Conservation (phyloP, 164 flowering plant genomes). For the Kingdonia uniflora region DNA sequence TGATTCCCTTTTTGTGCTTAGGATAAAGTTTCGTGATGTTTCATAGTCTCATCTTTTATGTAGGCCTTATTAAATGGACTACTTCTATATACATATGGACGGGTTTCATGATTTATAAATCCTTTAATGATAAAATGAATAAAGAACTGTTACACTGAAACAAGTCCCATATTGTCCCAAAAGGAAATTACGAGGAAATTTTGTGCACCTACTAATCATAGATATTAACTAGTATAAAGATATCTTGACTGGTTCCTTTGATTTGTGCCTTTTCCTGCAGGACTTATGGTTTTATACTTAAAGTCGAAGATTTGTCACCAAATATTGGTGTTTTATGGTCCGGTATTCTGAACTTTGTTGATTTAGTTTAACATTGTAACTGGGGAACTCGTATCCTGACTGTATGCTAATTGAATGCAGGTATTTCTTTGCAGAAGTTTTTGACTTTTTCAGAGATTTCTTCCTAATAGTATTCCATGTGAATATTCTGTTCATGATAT, state of each 20-base stretch:
- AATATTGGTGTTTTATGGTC: slow-evolving; percentile 93
- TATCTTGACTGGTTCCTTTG: slow-evolving; percentile 1
- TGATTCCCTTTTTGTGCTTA: too few species aligned
- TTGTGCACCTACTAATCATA: too few species aligned
- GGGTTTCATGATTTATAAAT: too few species aligned
- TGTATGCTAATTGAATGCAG: slow-evolving; percentile 29
- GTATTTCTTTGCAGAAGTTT: slow-evolving; percentile 99
- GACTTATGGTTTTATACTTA: slow-evolving; percentile 88
- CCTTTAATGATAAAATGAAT: too few species aligned
- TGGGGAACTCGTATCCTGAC: background rate
- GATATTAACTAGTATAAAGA: background rate
- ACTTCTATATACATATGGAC: too few species aligned
- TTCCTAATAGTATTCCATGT: slow-evolving; percentile 80
- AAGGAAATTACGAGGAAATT: too few species aligned
- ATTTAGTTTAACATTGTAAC: slow-evolving; percentile 1
- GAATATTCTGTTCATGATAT: slow-evolving; percentile 79
- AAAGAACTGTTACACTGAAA: too few species aligned
- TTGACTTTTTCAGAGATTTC: slow-evolving; percentile 79
- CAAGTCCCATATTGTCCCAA: too few species aligned
- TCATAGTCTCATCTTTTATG: too few species aligned
- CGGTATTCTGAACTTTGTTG: background rate
- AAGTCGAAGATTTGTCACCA: slow-evolving; percentile 82
- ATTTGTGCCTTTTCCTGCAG: slow-evolving; percentile 33
- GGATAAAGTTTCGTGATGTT: too few species aligned
- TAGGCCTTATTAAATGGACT: too few species aligned